Conservation (phyloP, 352 stramenopile genomes). For the Phytopythium boreale region DNA sequence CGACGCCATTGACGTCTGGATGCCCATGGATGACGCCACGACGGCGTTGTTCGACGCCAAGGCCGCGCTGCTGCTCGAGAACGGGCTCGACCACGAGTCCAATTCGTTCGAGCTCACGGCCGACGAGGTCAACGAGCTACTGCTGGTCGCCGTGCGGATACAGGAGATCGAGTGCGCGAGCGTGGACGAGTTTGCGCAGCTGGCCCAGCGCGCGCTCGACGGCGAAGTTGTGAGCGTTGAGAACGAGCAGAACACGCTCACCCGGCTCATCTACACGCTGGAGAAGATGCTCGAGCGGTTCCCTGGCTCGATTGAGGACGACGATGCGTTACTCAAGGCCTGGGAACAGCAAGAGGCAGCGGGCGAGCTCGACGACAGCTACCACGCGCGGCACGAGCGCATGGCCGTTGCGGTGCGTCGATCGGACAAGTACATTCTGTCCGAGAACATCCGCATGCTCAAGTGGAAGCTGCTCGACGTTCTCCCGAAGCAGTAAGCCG, state of each 20-base stretch:
- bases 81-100: slow-evolving; percentile 57
- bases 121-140: slow-evolving; percentile 60
- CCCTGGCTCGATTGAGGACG: slow-evolving; percentile 37
- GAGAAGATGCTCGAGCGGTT: slow-evolving; percentile 59
- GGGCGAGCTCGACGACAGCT: slow-evolving; percentile 6
- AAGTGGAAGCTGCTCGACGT: slow-evolving; percentile 67
- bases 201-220: slow-evolving; percentile 42
- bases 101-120: slow-evolving; percentile 63
- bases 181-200: slow-evolving; percentile 27
- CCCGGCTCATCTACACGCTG: slow-evolving; percentile 57
- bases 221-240: slow-evolving; percentile 49
- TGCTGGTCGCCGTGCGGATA: slow-evolving; percentile 62
- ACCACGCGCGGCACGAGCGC: slow-evolving; percentile 32
- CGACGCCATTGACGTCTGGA: slow-evolving; percentile 71
- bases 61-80: slow-evolving; percentile 31
- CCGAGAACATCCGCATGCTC: slow-evolving; percentile 63
- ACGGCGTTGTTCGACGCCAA: slow-evolving; percentile 48
- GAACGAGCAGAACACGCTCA: slow-evolving; percentile 52
- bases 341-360: slow-evolving; percentile 19
- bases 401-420: slow-evolving; percentile 57
- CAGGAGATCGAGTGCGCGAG: slow-evolving; percentile 58
- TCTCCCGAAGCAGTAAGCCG: slow-evolving; percentile 28
- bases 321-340: slow-evolving; percentile 30
- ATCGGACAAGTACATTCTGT: slow-evolving; percentile 63
- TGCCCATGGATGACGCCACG: slow-evolving; percentile 54